Percentiles rank a stretch among this genome's conserved stretches.
phyloP scores from a whole-genome alignment of 768 basidiomycete species.

The Tricholoma hemisulphureum region DNA sequence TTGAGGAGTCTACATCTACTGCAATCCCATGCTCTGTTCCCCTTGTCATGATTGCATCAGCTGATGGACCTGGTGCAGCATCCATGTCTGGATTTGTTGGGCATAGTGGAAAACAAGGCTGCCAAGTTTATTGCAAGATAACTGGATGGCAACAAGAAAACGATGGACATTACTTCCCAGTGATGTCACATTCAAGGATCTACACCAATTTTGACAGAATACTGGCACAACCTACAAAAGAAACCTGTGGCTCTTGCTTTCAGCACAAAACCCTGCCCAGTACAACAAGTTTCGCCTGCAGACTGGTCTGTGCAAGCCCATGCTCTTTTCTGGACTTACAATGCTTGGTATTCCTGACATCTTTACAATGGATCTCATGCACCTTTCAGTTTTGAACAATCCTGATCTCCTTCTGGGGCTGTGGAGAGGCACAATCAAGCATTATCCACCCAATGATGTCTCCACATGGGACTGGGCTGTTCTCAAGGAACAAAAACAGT shows the following conservation, averaged over 20 bases:
- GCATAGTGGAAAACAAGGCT: slow-evolving; percentile 33
- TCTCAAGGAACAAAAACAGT: slow-evolving; percentile 6
- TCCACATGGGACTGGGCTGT: slow-evolving; percentile 6
- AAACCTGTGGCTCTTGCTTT: slow-evolving; percentile 1
- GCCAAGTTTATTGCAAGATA: slow-evolving; percentile 32
- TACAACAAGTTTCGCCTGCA: slow-evolving; percentile 17
- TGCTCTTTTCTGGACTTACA: slow-evolving; percentile 34
- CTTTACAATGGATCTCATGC: slow-evolving; percentile 45
- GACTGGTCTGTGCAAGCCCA: slow-evolving; percentile 37
- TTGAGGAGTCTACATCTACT: slow-evolving; percentile 25
- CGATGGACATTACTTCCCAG: slow-evolving; percentile 31
- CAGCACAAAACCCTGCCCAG: not conserved
- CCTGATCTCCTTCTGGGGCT: slow-evolving; percentile 37
- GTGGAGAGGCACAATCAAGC: slow-evolving; percentile 30
- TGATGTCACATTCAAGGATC: slow-evolving; percentile 12
- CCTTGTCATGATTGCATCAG: slow-evolving; percentile 24
- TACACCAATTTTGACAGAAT: slow-evolving; percentile 1
- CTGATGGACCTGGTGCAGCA: slow-evolving; percentile 32
- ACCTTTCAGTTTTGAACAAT: slow-evolving; percentile 33
- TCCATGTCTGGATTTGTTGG: slow-evolving; percentile 31
- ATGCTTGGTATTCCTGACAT: slow-evolving; percentile 30
- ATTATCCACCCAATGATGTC: slow-evolving; percentile 20
- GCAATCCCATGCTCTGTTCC: slow-evolving; percentile 14
- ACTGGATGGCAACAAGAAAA: slow-evolving; percentile 22
- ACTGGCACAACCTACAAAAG: not conserved